Conservation (phyloP, 2,329 filamentous ascomycete genomes). For the Monosporascus sp. region DNA sequence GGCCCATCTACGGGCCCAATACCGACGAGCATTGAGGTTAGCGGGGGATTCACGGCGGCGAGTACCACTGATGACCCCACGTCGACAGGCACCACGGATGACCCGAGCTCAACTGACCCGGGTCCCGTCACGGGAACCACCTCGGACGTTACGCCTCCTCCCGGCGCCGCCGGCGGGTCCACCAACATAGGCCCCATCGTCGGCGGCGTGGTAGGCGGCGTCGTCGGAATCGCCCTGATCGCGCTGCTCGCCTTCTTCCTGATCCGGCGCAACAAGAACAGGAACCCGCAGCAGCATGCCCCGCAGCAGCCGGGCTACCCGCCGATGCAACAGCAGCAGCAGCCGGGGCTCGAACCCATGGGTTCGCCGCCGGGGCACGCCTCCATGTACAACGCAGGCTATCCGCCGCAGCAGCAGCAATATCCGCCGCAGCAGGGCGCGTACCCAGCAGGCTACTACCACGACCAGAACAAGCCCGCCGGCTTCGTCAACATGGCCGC, state of each 20-base stretch:
- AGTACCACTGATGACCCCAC: background rate
- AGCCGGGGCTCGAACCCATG: slow-evolving; percentile 2
- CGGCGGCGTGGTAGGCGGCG: slow-evolving; percentile 42
- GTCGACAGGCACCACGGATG: background rate
- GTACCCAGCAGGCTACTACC: slow-evolving; percentile 10
- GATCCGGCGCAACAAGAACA: slow-evolving; percentile 31
- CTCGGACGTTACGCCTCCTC: too few relatives aligned
- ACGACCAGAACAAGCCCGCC: slow-evolving; percentile 18
- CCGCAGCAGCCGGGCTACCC: slow-evolving; percentile 3
- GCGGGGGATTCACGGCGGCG: background rate
- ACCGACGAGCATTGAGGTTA: background rate
- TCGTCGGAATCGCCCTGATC: slow-evolving; percentile 35
- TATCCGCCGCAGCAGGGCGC: slow-evolving; percentile 12
- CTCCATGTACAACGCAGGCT: slow-evolving; percentile 4
- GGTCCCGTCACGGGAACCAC: too few relatives aligned
- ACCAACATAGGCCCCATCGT: slow-evolving; percentile 37
- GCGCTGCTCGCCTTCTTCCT: slow-evolving; percentile 34
- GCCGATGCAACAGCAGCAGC: slow-evolving; percentile 9
- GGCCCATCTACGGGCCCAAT: slow-evolving; percentile 3
- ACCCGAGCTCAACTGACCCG: background rate
- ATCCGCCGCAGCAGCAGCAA: slow-evolving; percentile 13
- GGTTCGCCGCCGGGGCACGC: slow-evolving; percentile 1
- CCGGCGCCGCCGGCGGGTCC: slow-evolving; percentile 7
- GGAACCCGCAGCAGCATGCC: slow-evolving; percentile 7
- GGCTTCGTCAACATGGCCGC: slow-evolving; percentile 16